Conservation (phyloP, 2,329 filamentous ascomycete species). For the Fusarium brevicatenulatum region DNA sequence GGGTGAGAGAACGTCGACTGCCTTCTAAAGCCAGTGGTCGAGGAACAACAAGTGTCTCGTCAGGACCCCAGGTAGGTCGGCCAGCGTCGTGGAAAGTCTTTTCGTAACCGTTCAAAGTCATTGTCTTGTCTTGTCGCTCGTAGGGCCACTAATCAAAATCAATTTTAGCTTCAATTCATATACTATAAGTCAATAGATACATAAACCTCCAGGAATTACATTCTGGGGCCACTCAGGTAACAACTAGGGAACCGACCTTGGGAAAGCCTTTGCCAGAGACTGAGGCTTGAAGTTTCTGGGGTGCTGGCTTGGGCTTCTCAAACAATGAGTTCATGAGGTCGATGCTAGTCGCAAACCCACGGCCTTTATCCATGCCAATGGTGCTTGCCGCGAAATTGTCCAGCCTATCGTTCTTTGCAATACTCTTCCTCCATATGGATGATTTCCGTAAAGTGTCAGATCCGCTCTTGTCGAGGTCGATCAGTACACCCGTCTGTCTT, state of each 20-base stretch:
- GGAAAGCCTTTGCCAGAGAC: slow-evolving; percentile 74
- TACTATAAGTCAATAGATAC: slow-evolving; percentile 48
- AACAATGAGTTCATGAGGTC: slow-evolving; percentile 97
- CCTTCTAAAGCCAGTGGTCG: slow-evolving; percentile 54
- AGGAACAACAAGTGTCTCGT: slow-evolving; percentile 75
- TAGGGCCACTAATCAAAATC: slow-evolving; percentile 80
- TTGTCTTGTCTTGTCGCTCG: slow-evolving; percentile 78
- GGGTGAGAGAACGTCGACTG: slow-evolving; percentile 42
- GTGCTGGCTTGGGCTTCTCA: slow-evolving; percentile 72
- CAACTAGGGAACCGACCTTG: slow-evolving; percentile 80
- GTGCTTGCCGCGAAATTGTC: slow-evolving; percentile 45
- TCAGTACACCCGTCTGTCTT: slow-evolving; percentile 42
- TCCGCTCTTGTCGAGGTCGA: slow-evolving; percentile 50
- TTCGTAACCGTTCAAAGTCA: slow-evolving; percentile 71
- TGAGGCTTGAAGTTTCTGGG: slow-evolving; percentile 63
- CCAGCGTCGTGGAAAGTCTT: slow-evolving; percentile 76
- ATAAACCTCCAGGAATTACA: slow-evolving; percentile 42
- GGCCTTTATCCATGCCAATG: slow-evolving; percentile 58
- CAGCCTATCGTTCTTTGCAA: slow-evolving; percentile 44
- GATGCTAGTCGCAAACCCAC: slow-evolving; percentile 86
- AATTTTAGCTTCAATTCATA: slow-evolving; percentile 58
- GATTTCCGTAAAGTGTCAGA: slow-evolving; percentile 61
- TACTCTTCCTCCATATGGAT: slow-evolving; percentile 50
- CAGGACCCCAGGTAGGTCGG: slow-evolving; percentile 82
- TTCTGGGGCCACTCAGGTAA: slow-evolving; percentile 47